phyloP scores from a whole-genome alignment of 371 early-diverging fungal genomes.

The Circinella minor region DNA sequence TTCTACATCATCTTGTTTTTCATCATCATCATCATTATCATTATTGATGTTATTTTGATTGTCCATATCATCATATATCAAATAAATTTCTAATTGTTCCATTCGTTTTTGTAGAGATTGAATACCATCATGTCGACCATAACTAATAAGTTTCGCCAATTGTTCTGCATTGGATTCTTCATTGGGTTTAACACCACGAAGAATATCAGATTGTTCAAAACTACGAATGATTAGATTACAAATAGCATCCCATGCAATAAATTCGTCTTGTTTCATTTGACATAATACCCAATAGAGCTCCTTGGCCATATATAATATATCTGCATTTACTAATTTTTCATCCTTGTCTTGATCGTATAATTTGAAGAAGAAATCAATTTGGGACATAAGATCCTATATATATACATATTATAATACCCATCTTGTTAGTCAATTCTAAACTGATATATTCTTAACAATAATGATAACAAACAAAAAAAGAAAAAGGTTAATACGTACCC shows the following conservation, averaged over 20 bases:
- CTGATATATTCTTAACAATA: too few relatives aligned
- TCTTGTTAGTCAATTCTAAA: too few relatives aligned
- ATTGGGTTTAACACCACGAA: slow-evolving; percentile 21
- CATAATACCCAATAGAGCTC: slow-evolving; percentile 74
- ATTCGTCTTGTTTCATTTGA: slow-evolving; percentile 48
- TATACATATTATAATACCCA: too few relatives aligned
- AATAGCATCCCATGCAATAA: slow-evolving; percentile 59
- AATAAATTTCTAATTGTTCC: slow-evolving; percentile 13
- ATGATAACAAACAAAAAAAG: not conserved
- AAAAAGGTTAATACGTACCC: slow-evolving; percentile 29
- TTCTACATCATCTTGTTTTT: not conserved
- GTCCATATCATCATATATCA: slow-evolving; percentile 1
- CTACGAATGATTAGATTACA: slow-evolving; percentile 64
- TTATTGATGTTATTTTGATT: too few relatives aligned
- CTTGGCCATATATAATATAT: slow-evolving; percentile 83
- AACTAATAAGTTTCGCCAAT: slow-evolving; percentile 16
- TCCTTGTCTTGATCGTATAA: slow-evolving; percentile 78
- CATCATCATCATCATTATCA: not conserved
- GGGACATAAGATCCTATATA: slow-evolving; percentile 71
- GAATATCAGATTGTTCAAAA: slow-evolving; percentile 61
- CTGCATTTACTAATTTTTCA: slow-evolving; percentile 68
- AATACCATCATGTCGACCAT: slow-evolving; percentile 7
- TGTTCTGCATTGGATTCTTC: slow-evolving; percentile 15
- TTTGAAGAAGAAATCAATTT: slow-evolving; percentile 81
- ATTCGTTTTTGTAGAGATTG: slow-evolving; percentile 21